phyloP scores from a whole-genome alignment of 2,329 filamentous ascomycete species.

The Alternaria angustiovoidea region DNA sequence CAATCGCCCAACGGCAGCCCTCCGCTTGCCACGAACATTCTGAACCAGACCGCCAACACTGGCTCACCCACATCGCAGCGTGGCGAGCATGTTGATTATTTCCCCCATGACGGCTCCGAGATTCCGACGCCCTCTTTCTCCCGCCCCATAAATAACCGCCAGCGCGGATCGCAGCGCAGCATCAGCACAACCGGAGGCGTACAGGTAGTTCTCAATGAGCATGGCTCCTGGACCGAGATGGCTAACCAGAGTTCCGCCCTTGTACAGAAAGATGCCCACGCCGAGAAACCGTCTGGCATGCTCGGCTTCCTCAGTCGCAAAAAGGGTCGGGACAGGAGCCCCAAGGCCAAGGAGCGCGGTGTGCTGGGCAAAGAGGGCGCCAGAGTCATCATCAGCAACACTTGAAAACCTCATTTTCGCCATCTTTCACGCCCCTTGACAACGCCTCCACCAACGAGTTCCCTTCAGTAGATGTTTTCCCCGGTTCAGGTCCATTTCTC shows the following conservation, averaged over 20 bases:
- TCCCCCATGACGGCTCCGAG: slow-evolving; percentile 43
- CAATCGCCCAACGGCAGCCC: slow-evolving; percentile 59
- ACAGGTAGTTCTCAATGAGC: slow-evolving; percentile 88
- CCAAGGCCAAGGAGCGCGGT: slow-evolving; percentile 91
- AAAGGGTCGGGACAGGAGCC: slow-evolving; percentile 88
- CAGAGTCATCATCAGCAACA: slow-evolving; percentile 62
- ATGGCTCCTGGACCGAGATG: slow-evolving; percentile 89
- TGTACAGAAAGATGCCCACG: slow-evolving; percentile 50
- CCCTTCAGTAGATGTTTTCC: slow-evolving; percentile 6
- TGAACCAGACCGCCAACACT: slow-evolving; percentile 33
- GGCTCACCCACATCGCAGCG: slow-evolving; percentile 47
- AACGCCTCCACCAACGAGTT: slow-evolving; percentile 9
- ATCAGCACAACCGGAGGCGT: slow-evolving; percentile 83
- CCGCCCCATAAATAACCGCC: slow-evolving; percentile 55
- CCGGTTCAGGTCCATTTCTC: not conserved
- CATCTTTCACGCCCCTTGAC: not conserved
- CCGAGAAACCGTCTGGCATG: slow-evolving; percentile 74
- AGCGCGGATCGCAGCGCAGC: slow-evolving; percentile 71
- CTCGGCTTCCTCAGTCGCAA: slow-evolving; percentile 89
- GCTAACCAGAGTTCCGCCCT: slow-evolving; percentile 83
- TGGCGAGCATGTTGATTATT: slow-evolving; percentile 47
- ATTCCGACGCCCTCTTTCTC: slow-evolving; percentile 45
- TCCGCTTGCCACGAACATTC: slow-evolving; percentile 46
- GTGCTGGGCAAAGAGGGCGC: slow-evolving; percentile 96
- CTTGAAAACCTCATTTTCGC: slow-evolving; percentile 31